phyloP scores from a whole-genome alignment of 2,329 filamentous ascomycete genomes.

The Stagonosporopsis vannaccii region DNA sequence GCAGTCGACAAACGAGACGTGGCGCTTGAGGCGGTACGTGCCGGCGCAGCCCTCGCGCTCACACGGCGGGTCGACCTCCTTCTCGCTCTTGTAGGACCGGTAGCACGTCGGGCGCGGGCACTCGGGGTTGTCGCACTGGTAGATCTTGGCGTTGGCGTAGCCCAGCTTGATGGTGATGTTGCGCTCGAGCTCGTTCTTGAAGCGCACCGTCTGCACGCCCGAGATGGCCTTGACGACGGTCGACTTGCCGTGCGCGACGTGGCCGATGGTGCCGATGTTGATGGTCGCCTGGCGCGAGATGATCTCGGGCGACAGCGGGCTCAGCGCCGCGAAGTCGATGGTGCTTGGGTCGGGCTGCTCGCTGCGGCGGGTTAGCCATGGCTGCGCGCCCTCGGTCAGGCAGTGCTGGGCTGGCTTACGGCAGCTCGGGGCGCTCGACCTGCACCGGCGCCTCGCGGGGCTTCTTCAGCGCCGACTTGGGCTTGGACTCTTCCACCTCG shows the following conservation, averaged over 20 bases:
- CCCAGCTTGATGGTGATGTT: slow-evolving; percentile 99
- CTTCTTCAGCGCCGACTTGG: slow-evolving; percentile 89
- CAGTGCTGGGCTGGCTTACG: slow-evolving; percentile 55
- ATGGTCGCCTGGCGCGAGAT: slow-evolving; percentile 98
- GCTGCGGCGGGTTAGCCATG: slow-evolving; percentile 35
- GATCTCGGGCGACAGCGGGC: slow-evolving; percentile 91
- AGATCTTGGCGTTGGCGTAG: slow-evolving; percentile 99
- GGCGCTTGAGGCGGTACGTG: slow-evolving; percentile 78
- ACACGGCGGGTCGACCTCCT: slow-evolving; percentile 95
- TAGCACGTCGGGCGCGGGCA: slow-evolving; percentile 96
- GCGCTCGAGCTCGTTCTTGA: slow-evolving; percentile 99
- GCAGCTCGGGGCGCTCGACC: slow-evolving; percentile 70
- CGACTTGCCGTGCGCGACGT: slow-evolving; percentile 98
- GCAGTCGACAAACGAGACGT: slow-evolving; percentile 88
- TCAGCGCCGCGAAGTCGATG: slow-evolving; percentile 81
- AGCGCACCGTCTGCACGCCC: slow-evolving; percentile 96
- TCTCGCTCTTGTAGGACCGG: slow-evolving; percentile 97
- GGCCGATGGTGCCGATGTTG: slow-evolving; percentile 98
- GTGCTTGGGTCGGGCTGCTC: slow-evolving; percentile 93
- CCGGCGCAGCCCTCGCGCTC: slow-evolving; percentile 91
- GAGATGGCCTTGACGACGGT: slow-evolving; percentile 99
- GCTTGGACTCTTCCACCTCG: slow-evolving; percentile 67
- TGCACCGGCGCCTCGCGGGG: slow-evolving; percentile 63
- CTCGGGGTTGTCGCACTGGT: slow-evolving; percentile 92
- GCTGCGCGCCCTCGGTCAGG: too few species aligned